Percentiles rank a stretch among this genome's conserved stretches.
phyloP scores from a whole-genome alignment of 768 basidiomycete species.

The Amanita exitialis region DNA sequence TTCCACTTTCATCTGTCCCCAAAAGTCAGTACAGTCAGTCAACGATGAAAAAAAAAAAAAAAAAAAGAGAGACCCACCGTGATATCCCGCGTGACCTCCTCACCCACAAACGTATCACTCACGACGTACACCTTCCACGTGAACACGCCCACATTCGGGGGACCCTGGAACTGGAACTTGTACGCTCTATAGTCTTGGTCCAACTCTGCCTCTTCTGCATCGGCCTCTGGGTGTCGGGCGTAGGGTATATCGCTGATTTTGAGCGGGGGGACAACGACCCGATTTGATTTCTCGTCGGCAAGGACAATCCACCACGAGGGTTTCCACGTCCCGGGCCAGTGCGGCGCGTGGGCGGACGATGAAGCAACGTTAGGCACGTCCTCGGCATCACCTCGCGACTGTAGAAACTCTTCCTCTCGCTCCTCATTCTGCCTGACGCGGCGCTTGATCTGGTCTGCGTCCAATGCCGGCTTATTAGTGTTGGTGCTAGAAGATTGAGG shows the following conservation, averaged over 20 bases:
- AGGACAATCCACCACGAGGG: slow-evolving; percentile 90
- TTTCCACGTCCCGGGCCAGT: slow-evolving; percentile 85
- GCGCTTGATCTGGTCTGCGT: slow-evolving; percentile 37
- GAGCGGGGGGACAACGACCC: slow-evolving; percentile 80
- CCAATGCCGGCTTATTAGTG: slow-evolving; percentile 27
- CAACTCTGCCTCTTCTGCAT: slow-evolving; percentile 1
- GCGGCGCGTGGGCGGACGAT: slow-evolving; percentile 75
- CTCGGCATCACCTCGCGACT: slow-evolving; percentile 51
- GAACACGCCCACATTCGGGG: slow-evolving; percentile 72
- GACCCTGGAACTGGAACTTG: slow-evolving; percentile 93
- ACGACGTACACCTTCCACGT: slow-evolving; percentile 83
- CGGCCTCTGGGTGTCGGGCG: slow-evolving; percentile 26
- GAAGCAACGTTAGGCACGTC: slow-evolving; percentile 28
- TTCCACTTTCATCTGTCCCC: slow-evolving; percentile 70
- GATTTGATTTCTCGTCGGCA: slow-evolving; percentile 77
- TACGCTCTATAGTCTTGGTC: slow-evolving; percentile 68
- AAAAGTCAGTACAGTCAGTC: background rate
- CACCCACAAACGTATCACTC: slow-evolving; percentile 85
- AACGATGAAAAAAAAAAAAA: slow-evolving; percentile 6
- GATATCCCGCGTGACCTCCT: slow-evolving; percentile 63
- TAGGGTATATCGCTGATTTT: slow-evolving; percentile 75
- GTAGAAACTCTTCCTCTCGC: slow-evolving; percentile 64
- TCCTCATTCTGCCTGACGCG: slow-evolving; percentile 41
- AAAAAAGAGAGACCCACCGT: slow-evolving; percentile 45
- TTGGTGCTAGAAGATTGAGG: slow-evolving; percentile 5